Base-by-base conservation (phyloP, 2,329 filamentous ascomycete genomes). In the Calonectria fujianensis region DNA sequence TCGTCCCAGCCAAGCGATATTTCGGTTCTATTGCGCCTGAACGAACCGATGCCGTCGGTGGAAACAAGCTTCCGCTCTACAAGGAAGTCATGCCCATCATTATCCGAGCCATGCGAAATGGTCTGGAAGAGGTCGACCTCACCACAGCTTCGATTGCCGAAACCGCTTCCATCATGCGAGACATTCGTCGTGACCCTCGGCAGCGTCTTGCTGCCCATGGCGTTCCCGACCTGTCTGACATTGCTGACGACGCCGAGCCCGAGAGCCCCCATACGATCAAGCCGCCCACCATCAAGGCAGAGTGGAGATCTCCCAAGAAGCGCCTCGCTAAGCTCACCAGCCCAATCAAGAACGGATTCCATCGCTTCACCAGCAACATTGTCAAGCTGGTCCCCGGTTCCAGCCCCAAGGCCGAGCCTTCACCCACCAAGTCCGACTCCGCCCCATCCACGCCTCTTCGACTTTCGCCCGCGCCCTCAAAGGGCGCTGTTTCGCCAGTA, bases 281-380 rank as follows among this genome's bases (percentile, higher is more conserved):
- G 24, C 77, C 78, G 20, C 80, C 79, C 2, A 69, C 74, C 8
- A 52, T 76, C 69, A 77, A 77, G 64, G 72, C 80, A 1, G 79
- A 83, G 54, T 72, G 79, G 51, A 79, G 77, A 64, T 85, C 83
- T 7, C 84, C 84, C 1, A 80, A 78, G 27, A 85, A 85, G 79
- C 79, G 79, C 48, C 73, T 79, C 35, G 75, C 80, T 31, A 77
- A 78, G n/a, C 79, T 82, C 16, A 76, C 77, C 2, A 82, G 74
- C 52, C 82, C 82, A 9, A 74, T 83, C 65, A 81, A 80, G 77
- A 76, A 66, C 54, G 76, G 75, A 11, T 68, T 80, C 27, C 77
- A 74, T 39, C 82, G 81, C 31, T 70, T 85, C 64, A 80, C 77
- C n/a, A 79, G 81, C 41, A 80, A 77, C 3, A 78, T 84, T 31